These are phyloP conservation scores for Ajuga chamaepitys DNA, from an alignment of 257 asterid genomes.

Conservation along the genomic window DNA sequence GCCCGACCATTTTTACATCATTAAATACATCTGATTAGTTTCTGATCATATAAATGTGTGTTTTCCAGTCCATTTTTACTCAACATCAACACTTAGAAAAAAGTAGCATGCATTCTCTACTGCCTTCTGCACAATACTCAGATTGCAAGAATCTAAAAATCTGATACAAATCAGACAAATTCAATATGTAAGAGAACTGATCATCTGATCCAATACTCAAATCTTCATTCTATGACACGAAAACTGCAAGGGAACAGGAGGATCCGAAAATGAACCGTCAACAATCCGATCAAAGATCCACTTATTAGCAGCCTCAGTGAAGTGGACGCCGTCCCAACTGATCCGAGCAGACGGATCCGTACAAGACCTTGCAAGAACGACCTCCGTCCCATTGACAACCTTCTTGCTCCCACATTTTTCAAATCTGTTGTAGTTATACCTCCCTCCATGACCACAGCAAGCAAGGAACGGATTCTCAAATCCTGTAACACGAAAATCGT, in stretches of 20 bases:
- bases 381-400: constrained; percentile 47
- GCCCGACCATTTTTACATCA: no score
- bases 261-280: constrained; percentile 66
- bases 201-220: neutral
- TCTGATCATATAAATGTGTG: no score
- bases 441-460: constrained; percentile 84
- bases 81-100: no score
- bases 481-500: constrained; percentile 31
- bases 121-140: no score
- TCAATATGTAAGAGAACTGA: no score
- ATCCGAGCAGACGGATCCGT: constrained; percentile 40
- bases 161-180: neutral
- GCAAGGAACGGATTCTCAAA: constrained; percentile 55
- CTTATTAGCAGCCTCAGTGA: constrained; percentile 70
- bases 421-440: constrained; percentile 54
- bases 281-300: constrained; percentile 59
- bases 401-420: constrained; percentile 51
- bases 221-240: constrained; percentile 39
- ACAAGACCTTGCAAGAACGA: constrained; percentile 47
- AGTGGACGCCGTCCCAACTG: constrained; percentile 79
- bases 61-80: no score
- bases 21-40: no score
- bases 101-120: no score
- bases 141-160: no score
- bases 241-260: constrained; percentile 37